These are phyloP conservation scores for Ceratocystis ficicola DNA, from an alignment of 2,329 filamentous ascomycete genomes.

Conservation along the genomic window DNA sequence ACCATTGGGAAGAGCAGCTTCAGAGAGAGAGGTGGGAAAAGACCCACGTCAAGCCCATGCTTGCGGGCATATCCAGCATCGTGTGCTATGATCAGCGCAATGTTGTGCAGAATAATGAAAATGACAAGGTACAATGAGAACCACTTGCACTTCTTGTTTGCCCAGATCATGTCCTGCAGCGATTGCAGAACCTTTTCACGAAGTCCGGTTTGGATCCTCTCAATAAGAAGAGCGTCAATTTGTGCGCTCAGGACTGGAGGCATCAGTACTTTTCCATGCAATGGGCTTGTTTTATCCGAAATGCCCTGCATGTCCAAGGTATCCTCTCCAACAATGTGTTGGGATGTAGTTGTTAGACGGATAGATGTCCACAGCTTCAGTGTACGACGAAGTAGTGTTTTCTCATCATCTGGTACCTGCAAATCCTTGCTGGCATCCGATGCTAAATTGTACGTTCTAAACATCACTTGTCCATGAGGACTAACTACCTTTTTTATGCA, in stretches of 20 bases:
- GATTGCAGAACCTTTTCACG: constrained; percentile 44
- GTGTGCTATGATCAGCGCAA: constrained; percentile 47
- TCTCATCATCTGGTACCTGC: constrained; percentile 21
- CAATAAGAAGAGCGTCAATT: constrained; percentile 48
- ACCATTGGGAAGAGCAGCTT: no score
- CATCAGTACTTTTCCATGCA: constrained; percentile 44
- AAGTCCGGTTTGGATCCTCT: constrained; percentile 45
- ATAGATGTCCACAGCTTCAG: constrained; percentile 48
- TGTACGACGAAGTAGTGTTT: constrained; percentile 28
- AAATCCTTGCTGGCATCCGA: constrained; percentile 31
- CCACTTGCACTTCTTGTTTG: constrained; percentile 49
- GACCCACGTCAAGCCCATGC: constrained; percentile 44
- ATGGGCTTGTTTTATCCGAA: constrained; percentile 43
- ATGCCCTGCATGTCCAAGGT: constrained; percentile 46
- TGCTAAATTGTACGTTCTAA: constrained; percentile 35
- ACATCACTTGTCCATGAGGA: constrained; percentile 32
- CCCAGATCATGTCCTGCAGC: constrained; percentile 45
- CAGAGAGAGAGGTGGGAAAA: no score
- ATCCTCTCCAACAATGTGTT: constrained; percentile 46
- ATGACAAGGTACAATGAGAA: constrained; percentile 48
- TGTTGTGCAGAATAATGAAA: constrained; percentile 51
- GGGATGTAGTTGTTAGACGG: constrained; percentile 47
- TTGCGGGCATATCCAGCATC: constrained; percentile 48
- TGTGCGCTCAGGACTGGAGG: constrained; percentile 53
- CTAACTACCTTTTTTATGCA: constrained; percentile 35